Conservation (phyloP, 148 eudicot genomes). For the Spergularia marina region DNA sequence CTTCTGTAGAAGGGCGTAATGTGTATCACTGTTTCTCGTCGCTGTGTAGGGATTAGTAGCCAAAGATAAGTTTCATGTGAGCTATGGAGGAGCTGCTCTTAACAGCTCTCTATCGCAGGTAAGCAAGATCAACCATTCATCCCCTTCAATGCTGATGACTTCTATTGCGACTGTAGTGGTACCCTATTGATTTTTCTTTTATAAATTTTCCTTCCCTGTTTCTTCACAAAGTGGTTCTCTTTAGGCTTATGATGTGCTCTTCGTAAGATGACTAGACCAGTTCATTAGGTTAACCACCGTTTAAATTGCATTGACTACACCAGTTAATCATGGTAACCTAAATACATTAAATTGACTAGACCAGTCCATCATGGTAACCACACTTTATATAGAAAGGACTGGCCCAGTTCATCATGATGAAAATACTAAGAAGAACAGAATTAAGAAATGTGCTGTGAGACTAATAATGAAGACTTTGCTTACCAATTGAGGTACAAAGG, state of each 20-base stretch:
- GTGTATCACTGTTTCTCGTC: constrained; percentile 4
- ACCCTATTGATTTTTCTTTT: background rate
- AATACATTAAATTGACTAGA: too few species aligned
- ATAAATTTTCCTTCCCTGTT: background rate
- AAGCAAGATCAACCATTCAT: constrained; percentile 10
- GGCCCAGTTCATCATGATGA: too few species aligned
- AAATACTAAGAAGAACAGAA: too few species aligned
- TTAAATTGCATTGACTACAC: too few species aligned
- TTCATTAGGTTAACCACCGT: too few species aligned
- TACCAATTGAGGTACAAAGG: too few species aligned
- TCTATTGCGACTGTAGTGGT: background rate
- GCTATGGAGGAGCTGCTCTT: constrained; percentile 82
- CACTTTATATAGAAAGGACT: too few species aligned
- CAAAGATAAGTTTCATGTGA: constrained; percentile 90
- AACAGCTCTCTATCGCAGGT: constrained; percentile 83
- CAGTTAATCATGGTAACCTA: too few species aligned
- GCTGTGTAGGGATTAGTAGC: constrained; percentile 82
- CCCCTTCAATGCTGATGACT: background rate
- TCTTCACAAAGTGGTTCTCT: background rate
- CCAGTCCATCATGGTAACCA: too few species aligned
- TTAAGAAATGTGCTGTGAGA: too few species aligned
- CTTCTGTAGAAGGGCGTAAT: background rate
- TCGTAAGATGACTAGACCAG: too few species aligned
- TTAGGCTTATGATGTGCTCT: background rate
- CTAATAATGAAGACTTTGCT: too few species aligned